Base-by-base conservation (phyloP, 179 eudicot genomes). In the Nepenthes alata region DNA sequence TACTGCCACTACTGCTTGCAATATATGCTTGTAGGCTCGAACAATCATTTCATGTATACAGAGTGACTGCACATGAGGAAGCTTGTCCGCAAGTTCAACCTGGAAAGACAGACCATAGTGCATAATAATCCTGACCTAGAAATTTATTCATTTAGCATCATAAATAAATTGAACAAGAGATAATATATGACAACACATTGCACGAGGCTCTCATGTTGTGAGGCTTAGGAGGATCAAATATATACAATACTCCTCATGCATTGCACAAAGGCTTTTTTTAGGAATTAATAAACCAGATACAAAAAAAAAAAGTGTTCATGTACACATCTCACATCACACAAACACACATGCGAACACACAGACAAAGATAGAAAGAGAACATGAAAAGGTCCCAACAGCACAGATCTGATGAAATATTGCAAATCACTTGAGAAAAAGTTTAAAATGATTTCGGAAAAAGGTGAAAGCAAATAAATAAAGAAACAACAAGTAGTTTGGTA, bases 51-150 rank as follows among this genome's bases (percentile, higher is more conserved):
- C 95, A 61, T 87, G 88, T 44, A 84, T 67, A 61, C 95, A 87
- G 7, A 87, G 71, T 38, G 88, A 84, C 63, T 84, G 95, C 60
- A 87, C 88, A 61, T 87, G 95, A 62, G 95, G 95, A 41, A 87
- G 90, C 77, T 87, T 87, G 73, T 87, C 90, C 36, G 95, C 81
- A 64, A 87, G 88, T 70, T 84, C 88, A 70, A 87, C 88, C 95
- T 87, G 72, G 58, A 55, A 68, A 67, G 37, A 47, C 14, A 59
- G 41, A 25, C 62, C 54, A 45, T 7, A 49, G 2, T 13, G 57
- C 56, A 45, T 53, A 52, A 58, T 25, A 58, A 15, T 12, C 35
- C 35, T 12, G 35, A 49, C 4, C 6, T 37, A 59, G 15, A 38
- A 37, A 52, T 16, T 5, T 7, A 59, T 41, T 16, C 41, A 48